phyloP scores from a whole-genome alignment of 148 eudicot species.

The Vaccinium corymbosum region DNA sequence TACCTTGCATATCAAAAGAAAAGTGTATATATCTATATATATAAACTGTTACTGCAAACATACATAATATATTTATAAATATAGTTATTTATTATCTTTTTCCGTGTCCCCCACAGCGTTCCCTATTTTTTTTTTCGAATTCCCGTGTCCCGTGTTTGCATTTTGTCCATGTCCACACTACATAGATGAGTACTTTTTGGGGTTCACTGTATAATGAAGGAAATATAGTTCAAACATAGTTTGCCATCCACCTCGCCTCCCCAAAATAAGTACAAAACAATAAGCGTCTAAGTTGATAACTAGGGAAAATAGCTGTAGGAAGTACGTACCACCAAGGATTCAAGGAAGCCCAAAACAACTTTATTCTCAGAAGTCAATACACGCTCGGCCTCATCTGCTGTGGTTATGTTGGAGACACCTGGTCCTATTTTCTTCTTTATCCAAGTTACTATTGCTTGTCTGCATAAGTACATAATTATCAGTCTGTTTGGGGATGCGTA shows the following conservation, averaged over 20 bases:
- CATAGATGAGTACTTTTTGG: not conserved
- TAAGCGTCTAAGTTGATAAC: not conserved
- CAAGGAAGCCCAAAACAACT: conserved; percentile 74
- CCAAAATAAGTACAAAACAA: not conserved
- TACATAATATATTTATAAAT: too few relatives aligned
- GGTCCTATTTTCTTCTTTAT: conserved; percentile 91
- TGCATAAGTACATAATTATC: conserved; percentile 26
- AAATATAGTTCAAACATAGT: not conserved
- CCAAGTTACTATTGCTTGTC: conserved; percentile 93
- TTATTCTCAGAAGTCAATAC: conserved; percentile 61
- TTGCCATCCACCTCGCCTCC: not conserved
- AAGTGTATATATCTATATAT: too few relatives aligned
- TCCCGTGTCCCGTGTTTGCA: too few relatives aligned
- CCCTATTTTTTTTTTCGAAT: too few relatives aligned
- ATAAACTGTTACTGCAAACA: too few relatives aligned
- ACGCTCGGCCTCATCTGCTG: conserved; percentile 71
- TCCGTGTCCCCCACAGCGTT: too few relatives aligned
- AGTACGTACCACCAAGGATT: conserved; percentile 64
- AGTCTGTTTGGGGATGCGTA: not conserved
- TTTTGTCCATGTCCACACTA: too few relatives aligned
- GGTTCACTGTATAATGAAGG: conserved; percentile 3
- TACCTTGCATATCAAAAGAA: too few relatives aligned
- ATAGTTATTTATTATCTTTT: too few relatives aligned
- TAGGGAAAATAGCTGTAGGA: conserved; percentile 1
- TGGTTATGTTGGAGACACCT: conserved; percentile 65